These are phyloP conservation scores for Lagenidium sp. DNA, from an alignment of 352 stramenopile species.

Conservation along the genomic window DNA sequence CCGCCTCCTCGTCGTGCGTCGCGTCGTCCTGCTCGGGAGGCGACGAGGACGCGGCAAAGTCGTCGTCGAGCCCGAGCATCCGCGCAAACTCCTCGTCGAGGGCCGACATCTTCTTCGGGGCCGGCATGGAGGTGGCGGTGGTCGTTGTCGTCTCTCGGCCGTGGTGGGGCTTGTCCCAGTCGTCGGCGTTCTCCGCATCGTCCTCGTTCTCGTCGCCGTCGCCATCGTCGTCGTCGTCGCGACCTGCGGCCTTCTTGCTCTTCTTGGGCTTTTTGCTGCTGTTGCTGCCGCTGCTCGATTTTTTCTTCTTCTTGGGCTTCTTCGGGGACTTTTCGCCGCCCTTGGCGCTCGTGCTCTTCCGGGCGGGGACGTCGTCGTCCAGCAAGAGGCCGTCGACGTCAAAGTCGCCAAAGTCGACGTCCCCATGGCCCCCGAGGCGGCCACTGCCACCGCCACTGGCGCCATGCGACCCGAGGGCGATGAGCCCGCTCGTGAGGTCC, in stretches of 20 bases:
- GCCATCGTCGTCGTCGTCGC: slow-evolving; percentile 18
- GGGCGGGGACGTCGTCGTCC: slow-evolving; percentile 12
- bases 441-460: slow-evolving; percentile 1
- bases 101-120: slow-evolving; percentile 27
- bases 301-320: slow-evolving; percentile 22
- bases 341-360: slow-evolving; percentile 9
- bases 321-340: slow-evolving; percentile 7
- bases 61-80: slow-evolving; percentile 50
- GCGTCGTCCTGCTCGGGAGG: neutral
- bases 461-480: slow-evolving; percentile 24
- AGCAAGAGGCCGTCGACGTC: slow-evolving; percentile 46
- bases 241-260: neutral
- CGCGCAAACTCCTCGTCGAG: slow-evolving; percentile 59
- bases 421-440: slow-evolving; percentile 14
- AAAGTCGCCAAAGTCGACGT: slow-evolving; percentile 44
- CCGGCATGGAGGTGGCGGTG: slow-evolving; percentile 10
- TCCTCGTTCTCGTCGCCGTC: slow-evolving; percentile 9
- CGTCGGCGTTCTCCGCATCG: slow-evolving; percentile 7
- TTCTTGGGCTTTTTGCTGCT: slow-evolving; percentile 15
- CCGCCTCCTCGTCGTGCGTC: neutral
- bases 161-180: slow-evolving; percentile 2
- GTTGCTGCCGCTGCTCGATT: slow-evolving; percentile 23
- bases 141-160: slow-evolving; percentile 8
- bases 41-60: slow-evolving; percentile 5
- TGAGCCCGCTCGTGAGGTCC: slow-evolving; percentile 50